Evolutionary conservation across 2,329 filamentous ascomycete species (phyloP).

Genomic region (Botrytis cinerea): DNA sequence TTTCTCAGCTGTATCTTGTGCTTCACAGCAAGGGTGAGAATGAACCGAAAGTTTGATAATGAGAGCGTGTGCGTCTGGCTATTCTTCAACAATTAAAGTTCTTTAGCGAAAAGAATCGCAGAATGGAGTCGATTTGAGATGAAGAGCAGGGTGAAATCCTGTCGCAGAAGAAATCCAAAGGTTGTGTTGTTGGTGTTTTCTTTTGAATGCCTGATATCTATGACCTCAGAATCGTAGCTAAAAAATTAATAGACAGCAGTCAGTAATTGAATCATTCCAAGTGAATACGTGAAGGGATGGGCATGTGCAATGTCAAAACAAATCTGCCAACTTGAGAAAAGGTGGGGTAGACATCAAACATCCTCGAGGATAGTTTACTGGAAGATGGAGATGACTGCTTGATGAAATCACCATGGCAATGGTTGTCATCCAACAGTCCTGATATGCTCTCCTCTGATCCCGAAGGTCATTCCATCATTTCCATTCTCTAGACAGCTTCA

Average conservation of each 20-base stretch:
- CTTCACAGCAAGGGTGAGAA: not conserved
- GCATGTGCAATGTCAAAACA: conserved; percentile 1
- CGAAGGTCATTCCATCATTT: not conserved
- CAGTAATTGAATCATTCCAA: not conserved
- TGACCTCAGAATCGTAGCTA: not conserved
- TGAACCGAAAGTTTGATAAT: not conserved
- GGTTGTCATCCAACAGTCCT: not conserved
- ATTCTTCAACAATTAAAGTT: not conserved
- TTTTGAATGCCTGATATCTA: not conserved
- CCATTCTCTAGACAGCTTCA: not conserved
- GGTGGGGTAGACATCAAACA: not conserved
- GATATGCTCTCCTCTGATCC: not conserved
- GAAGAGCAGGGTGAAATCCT: not conserved
- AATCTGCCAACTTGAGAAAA: not conserved
- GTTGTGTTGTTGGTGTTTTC: not conserved
- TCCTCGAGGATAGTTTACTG: not conserved
- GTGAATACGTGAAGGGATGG: not conserved
- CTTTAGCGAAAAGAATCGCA: not conserved
- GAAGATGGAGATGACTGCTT: not conserved
- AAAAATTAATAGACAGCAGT: not conserved
- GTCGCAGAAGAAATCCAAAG: no score
- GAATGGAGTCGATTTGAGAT: not conserved
- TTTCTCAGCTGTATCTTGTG: not conserved
- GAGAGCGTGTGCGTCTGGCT: not conserved
- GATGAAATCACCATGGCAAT: not conserved